Evolutionary conservation across 768 basidiomycete species (phyloP), one percentile per base, ranked within the genome.

Genomic region (Candolleomyces aberdarensis): DNA sequence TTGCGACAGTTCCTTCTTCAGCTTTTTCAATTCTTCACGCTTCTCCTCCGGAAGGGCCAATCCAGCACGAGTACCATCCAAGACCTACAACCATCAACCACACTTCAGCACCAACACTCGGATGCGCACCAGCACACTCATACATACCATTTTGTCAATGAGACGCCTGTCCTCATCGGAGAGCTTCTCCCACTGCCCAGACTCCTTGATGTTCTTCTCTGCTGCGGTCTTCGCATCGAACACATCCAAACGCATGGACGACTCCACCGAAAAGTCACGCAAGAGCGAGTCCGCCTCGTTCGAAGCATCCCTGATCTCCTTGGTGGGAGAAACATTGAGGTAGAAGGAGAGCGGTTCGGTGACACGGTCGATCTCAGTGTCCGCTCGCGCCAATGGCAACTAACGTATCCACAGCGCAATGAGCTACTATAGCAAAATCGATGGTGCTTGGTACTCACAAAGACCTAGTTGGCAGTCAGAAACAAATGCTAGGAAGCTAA

Each of bases 1-100:
- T 66, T 88, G 83, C 9, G 89, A 88, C 1, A 94, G 78, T 64
- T 91, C 85, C 69, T 94, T 94, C 78, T 90, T 87, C 53, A 92
- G 73, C 51, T 61, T 68, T 62, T 74, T 86, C 64, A 93, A 70
- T 63, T 81, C 76, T 31, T 77, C 78, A 55, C 86, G 77, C 65
- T 91, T 80, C 56, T 80, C 76, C 51, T 87, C 86, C 0, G 89
- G 83, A 17, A 95, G 78, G 15, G 81, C 88, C 50, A 95, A 78
- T 52, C 94, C 94, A 48, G 88, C 85, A 14, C 94, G 83, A 68
- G 82, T 91, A 10, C 92, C 90, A 58, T 93, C 92, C 63, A 90
- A 77, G 46, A 92, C 71, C 82, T 83, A 61, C 2, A 2, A 20
- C 13, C n/a, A 50, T 9, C 44, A 41, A 26, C 14, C 41, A 31